Percentiles rank a stretch among this genome's conserved stretches.
Evolutionary conservation across 306 rosid genomes (phyloP).

Genomic region (Biancaea sappan): DNA sequence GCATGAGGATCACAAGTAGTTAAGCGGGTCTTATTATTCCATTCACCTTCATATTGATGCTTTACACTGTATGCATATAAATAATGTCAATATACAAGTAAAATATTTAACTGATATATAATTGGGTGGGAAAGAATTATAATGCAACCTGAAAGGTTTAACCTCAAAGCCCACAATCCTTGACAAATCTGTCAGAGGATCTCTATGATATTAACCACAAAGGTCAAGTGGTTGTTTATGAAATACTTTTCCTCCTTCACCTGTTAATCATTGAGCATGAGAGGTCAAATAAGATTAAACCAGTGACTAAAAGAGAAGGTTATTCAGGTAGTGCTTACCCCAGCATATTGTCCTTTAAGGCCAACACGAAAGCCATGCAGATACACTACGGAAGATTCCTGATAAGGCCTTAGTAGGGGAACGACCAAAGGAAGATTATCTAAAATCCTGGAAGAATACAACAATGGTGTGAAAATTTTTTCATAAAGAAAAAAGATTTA

Average conservation of each 20-base stretch:
- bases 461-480: not conserved
- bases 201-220: constrained; percentile 77
- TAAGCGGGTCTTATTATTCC: constrained; percentile 62
- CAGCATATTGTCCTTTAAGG: constrained; percentile 83
- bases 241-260: constrained; percentile 79
- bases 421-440: constrained; percentile 90
- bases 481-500: constrained; percentile 3
- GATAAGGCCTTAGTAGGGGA: constrained; percentile 73
- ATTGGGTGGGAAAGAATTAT: constrained; percentile 16
- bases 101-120: not conserved
- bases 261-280: constrained; percentile 42
- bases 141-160: constrained; percentile 75
- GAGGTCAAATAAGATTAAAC: constrained; percentile 29
- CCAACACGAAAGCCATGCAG: constrained; percentile 88
- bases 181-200: constrained; percentile 63
- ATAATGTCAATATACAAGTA: constrained; percentile 15
- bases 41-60: constrained; percentile 78
- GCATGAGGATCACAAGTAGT: constrained; percentile 90
- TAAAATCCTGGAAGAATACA: constrained; percentile 62
- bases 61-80: constrained; percentile 56
- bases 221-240: constrained; percentile 80
- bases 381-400: constrained; percentile 68
- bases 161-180: constrained; percentile 96
- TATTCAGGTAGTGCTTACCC: constrained; percentile 49
- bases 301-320: not conserved